phyloP scores from a whole-genome alignment of 352 stramenopile species.

The Phytopythium aichiense region DNA sequence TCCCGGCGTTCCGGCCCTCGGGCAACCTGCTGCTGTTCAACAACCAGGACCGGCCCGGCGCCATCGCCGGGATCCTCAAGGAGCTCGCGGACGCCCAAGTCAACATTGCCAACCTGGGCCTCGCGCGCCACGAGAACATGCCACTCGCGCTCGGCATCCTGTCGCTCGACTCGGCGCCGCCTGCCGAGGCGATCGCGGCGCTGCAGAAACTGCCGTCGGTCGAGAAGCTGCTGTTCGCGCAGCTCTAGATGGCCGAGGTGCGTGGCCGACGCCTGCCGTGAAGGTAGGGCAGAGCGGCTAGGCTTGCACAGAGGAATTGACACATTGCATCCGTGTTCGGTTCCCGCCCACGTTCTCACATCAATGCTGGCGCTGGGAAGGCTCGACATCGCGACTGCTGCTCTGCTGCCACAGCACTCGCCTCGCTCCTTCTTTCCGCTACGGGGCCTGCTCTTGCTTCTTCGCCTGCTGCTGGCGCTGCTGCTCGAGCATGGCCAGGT shows the following conservation, averaged over 20 bases:
- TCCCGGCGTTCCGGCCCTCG: constrained; percentile 72
- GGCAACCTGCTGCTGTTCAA: constrained; percentile 82
- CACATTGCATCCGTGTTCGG: neutral
- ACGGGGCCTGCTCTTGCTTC: neutral
- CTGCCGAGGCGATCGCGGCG: constrained; percentile 46
- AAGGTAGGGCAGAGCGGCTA: no score
- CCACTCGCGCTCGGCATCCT: constrained; percentile 70
- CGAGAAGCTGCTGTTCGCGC: constrained; percentile 61
- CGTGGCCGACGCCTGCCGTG: no score
- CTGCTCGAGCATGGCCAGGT: constrained; percentile 31
- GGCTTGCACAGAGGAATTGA: neutral
- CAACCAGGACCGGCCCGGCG: constrained; percentile 77
- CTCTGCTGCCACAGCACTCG: neutral
- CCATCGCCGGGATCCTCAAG: constrained; percentile 70
- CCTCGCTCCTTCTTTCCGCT: neutral
- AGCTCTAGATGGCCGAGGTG: constrained; percentile 26
- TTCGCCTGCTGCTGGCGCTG: constrained; percentile 15
- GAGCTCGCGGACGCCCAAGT: constrained; percentile 66
- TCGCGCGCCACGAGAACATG: constrained; percentile 62
- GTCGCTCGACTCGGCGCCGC: constrained; percentile 54
- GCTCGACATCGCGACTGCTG: neutral
- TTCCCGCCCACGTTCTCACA: neutral
- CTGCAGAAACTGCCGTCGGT: constrained; percentile 65
- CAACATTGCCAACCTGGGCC: constrained; percentile 84
- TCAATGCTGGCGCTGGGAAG: neutral